Conservation (phyloP, 2,329 filamentous ascomycete genomes). For the Colletotrichum plurivorum region DNA sequence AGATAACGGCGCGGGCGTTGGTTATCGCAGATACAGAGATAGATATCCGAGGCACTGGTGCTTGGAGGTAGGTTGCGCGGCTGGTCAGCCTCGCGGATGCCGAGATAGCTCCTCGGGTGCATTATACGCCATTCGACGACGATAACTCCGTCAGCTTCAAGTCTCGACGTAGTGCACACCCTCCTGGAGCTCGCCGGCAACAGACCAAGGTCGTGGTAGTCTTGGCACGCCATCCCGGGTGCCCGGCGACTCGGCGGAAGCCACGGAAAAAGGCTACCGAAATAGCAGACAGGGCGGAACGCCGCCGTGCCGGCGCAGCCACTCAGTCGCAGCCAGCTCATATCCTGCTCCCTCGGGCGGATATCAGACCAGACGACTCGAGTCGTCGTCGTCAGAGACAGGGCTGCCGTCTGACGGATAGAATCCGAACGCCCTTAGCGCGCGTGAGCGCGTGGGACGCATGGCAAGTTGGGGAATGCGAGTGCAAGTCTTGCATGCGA, state of each 20-base stretch:
- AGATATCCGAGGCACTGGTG: too few species aligned
- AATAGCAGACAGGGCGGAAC: background rate
- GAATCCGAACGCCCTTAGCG: slow-evolving; percentile 29
- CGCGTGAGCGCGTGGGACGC: slow-evolving; percentile 23
- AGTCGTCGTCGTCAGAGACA: slow-evolving; percentile 19
- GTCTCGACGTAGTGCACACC: background rate
- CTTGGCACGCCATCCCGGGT: slow-evolving; percentile 28
- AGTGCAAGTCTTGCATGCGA: slow-evolving; percentile 37
- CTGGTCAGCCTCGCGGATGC: slow-evolving; percentile 14
- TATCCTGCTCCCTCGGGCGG: background rate
- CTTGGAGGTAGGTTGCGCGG: slow-evolving; percentile 3
- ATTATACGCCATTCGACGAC: background rate
- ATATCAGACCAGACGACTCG: slow-evolving; percentile 17
- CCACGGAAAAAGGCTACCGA: slow-evolving; percentile 30
- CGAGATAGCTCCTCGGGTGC: slow-evolving; percentile 5
- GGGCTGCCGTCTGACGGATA: slow-evolving; percentile 20
- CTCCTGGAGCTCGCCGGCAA: slow-evolving; percentile 19
- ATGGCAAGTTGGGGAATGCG: slow-evolving; percentile 38
- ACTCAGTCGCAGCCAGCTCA: slow-evolving; percentile 34
- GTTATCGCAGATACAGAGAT: background rate
- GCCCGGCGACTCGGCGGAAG: slow-evolving; percentile 24
- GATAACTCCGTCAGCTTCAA: background rate
- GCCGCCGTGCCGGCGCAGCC: slow-evolving; percentile 4
- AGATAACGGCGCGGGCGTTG: slow-evolving; percentile 8
- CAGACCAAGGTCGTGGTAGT: slow-evolving; percentile 7